phyloP scores from a whole-genome alignment of 768 basidiomycete species.

The Leccinum aurantiacum region DNA sequence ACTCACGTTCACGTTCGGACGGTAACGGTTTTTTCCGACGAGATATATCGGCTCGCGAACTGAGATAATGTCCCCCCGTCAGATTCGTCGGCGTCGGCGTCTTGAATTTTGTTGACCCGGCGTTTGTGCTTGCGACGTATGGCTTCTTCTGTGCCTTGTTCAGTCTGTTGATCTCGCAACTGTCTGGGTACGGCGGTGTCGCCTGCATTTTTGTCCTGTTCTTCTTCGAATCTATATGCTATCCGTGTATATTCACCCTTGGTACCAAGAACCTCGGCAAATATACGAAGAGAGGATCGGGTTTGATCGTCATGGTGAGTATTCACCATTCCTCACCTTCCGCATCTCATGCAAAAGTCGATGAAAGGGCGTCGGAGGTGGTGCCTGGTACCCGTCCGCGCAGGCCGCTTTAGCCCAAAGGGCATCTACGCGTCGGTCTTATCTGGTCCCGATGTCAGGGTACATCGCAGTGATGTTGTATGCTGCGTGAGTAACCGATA shows the following conservation, averaged over 20 bases:
- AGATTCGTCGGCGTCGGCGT: constrained; percentile 63
- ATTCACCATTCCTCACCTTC: not conserved
- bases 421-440: constrained; percentile 51
- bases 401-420: constrained; percentile 56
- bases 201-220: constrained; percentile 63
- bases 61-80: not conserved
- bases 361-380: constrained; percentile 56
- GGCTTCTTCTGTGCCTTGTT: constrained; percentile 52
- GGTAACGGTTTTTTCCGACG: constrained; percentile 34
- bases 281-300: constrained; percentile 61
- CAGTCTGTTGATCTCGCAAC: constrained; percentile 48
- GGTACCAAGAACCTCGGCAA: constrained; percentile 63
- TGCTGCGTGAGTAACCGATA: constrained; percentile 44
- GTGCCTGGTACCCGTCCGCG: constrained; percentile 68
- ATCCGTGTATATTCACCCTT: constrained; percentile 67
- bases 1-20: constrained; percentile 62
- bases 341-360: not conserved
- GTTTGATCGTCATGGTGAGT: constrained; percentile 59
- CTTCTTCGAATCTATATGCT: constrained; percentile 78
- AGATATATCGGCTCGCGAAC: not conserved
- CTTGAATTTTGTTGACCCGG: constrained; percentile 64
- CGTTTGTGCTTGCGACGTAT: constrained; percentile 57
- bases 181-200: constrained; percentile 54
- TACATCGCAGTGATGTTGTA: constrained; percentile 59
- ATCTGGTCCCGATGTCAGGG: constrained; percentile 59